Conservation (phyloP, 176 grass and related monocot species). For the barley (Hordeum vulgare) region DNA sequence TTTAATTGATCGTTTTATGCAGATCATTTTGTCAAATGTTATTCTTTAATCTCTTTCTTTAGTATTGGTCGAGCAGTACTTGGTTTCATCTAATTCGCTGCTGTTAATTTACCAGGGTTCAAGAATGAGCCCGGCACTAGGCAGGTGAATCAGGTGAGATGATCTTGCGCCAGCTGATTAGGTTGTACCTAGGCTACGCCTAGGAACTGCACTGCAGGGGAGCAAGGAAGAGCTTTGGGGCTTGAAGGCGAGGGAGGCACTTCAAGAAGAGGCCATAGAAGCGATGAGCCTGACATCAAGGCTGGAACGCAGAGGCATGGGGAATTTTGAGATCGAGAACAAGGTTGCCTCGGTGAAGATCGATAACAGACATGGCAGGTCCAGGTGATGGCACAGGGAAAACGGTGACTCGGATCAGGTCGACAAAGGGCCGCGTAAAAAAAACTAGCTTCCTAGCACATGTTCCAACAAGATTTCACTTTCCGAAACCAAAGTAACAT, state of each 20-base stretch:
- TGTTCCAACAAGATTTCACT: neutral
- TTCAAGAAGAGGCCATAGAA: neutral
- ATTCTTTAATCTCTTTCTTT: too few relatives aligned
- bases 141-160: neutral
- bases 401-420: neutral
- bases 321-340: neutral
- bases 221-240: neutral
- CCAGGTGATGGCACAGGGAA: neutral
- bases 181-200: neutral
- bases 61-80: neutral
- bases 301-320: neutral
- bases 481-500: neutral
- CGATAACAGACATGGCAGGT: neutral
- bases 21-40: too few relatives aligned
- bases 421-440: neutral
- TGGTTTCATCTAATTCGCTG: neutral
- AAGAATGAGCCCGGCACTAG: neutral
- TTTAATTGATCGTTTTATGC: too few relatives aligned
- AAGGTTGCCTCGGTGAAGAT: neutral
- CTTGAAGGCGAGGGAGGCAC: neutral
- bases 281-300: neutral
- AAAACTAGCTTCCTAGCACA: neutral
- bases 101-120: neutral
- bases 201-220: neutral
- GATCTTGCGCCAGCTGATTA: neutral